Percentiles rank a stretch among this genome's conserved stretches.
These are phyloP conservation scores for Candida berthetii DNA, from an alignment of 805 yeast species.

Conservation along the genomic window DNA sequence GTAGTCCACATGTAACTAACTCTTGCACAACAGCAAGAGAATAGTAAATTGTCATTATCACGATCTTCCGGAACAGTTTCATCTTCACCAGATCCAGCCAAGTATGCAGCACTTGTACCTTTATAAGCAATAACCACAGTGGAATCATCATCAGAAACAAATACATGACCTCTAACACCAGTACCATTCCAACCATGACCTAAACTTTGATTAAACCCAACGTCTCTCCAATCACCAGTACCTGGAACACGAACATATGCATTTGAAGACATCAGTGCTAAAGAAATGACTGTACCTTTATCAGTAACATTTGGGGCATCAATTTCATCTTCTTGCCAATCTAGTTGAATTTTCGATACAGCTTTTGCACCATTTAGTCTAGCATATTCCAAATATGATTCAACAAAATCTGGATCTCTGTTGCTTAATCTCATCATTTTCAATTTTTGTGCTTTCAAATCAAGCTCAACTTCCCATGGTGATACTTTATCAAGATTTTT, in stretches of 20 bases:
- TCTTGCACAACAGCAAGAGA: conserved; percentile 95
- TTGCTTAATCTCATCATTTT: conserved; percentile 31
- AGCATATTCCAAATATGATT: conserved; percentile 58
- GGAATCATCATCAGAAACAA: conserved; percentile 52
- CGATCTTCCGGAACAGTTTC: conserved; percentile 83
- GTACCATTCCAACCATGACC: conserved; percentile 83
- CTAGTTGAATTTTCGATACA: conserved; percentile 37
- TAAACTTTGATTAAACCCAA: conserved; percentile 50
- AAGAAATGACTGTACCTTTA: conserved; percentile 59
- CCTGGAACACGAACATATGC: conserved; percentile 80
- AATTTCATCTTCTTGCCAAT: conserved; percentile 57
- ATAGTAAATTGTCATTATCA: conserved; percentile 78
- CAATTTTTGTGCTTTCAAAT: conserved; percentile 17
- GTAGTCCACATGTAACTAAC: conserved; percentile 89
- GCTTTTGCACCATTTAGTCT: conserved; percentile 24
- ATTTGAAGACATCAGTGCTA: conserved; percentile 85
- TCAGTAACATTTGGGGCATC: conserved; percentile 73
- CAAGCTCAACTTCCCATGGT: conserved; percentile 33
- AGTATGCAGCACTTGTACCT: conserved; percentile 85
- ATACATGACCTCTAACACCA: conserved; percentile 90
- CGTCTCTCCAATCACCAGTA: conserved; percentile 84
- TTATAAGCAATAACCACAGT: conserved; percentile 75
- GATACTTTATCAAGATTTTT: conserved; percentile 23
- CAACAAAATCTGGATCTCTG: conserved; percentile 56
- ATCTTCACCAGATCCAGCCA: conserved; percentile 74